A percentile compares a stretch with the other conserved stretches of the same genome.
Conservation (phyloP, 164 flowering plant species). For the Chimonanthus salicifolius region DNA sequence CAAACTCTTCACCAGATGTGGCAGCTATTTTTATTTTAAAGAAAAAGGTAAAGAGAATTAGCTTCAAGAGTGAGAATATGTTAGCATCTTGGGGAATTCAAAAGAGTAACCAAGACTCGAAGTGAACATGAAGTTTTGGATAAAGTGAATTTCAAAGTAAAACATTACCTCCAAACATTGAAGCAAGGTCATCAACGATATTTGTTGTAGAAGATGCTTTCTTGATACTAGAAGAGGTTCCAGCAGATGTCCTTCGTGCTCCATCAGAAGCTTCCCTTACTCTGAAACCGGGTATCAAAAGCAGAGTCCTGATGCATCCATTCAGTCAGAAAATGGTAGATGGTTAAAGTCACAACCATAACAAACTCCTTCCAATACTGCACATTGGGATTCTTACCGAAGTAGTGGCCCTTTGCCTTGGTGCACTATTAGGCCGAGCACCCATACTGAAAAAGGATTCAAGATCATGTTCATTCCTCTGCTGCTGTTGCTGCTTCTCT, state of each 20-base stretch:
- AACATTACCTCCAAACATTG: constrained; percentile 80
- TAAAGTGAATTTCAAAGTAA: background rate
- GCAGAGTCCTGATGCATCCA: constrained; percentile 50
- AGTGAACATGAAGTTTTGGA: background rate
- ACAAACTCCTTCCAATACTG: background rate
- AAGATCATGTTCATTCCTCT: constrained; percentile 62
- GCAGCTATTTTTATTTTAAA: constrained; percentile 22
- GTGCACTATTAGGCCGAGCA: constrained; percentile 80
- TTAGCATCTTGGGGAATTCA: background rate
- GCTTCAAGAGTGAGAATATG: background rate
- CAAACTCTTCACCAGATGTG: constrained; percentile 48
- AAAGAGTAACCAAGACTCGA: background rate
- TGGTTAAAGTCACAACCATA: background rate
- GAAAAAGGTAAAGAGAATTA: background rate
- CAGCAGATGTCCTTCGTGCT: constrained; percentile 44
- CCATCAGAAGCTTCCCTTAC: constrained; percentile 53
- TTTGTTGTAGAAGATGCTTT: constrained; percentile 78
- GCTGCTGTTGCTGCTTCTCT: constrained; percentile 61
- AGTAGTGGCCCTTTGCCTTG: constrained; percentile 57
- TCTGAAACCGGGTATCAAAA: constrained; percentile 56
- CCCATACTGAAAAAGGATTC: constrained; percentile 78
- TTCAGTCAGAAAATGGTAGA: background rate
- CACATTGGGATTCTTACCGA: constrained; percentile 40
- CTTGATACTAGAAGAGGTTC: constrained; percentile 49
- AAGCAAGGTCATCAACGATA: constrained; percentile 76